Conservation (phyloP, 352 stramenopile species). For the Phytophthora cactorum region DNA sequence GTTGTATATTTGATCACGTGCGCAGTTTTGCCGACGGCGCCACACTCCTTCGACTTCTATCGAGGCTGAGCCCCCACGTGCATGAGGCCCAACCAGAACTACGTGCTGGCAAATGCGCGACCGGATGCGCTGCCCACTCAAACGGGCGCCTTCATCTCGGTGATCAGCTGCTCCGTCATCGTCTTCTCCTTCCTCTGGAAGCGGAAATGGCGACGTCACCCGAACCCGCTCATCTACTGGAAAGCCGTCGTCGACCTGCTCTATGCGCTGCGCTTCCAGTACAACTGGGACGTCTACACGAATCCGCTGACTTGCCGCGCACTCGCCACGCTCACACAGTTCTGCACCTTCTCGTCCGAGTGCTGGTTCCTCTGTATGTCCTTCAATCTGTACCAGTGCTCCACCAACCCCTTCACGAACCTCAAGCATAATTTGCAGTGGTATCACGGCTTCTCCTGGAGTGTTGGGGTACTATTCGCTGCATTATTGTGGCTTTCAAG, state of each 20-base stretch:
- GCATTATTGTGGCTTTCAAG: slow-evolving; percentile 60
- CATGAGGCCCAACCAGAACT: slow-evolving; percentile 29
- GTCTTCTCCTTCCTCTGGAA: slow-evolving; percentile 66
- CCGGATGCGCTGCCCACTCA: slow-evolving; percentile 64
- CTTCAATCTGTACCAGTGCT: slow-evolving; percentile 85
- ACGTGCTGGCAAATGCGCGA: slow-evolving; percentile 36
- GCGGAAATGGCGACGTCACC: slow-evolving; percentile 78
- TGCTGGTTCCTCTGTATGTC: slow-evolving; percentile 91
- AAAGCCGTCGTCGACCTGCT: slow-evolving; percentile 77
- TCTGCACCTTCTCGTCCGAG: slow-evolving; percentile 80
- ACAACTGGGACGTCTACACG: slow-evolving; percentile 66
- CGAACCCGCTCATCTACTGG: slow-evolving; percentile 87
- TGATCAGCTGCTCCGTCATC: slow-evolving; percentile 80
- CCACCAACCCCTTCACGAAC: slow-evolving; percentile 90
- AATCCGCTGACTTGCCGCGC: slow-evolving; percentile 55
- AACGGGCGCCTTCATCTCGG: slow-evolving; percentile 71
- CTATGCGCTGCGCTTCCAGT: slow-evolving; percentile 80
- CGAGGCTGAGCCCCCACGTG: background rate
- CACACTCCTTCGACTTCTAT: background rate
- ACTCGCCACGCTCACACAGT: slow-evolving; percentile 73
- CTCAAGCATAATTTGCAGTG: slow-evolving; percentile 69
- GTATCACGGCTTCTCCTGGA: slow-evolving; percentile 84
- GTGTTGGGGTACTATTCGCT: slow-evolving; percentile 58
- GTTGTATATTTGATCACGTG: slow-evolving; percentile 5
- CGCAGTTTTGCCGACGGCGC: slow-evolving; percentile 25